Evolutionary conservation across 257 asterid species (phyloP).

Genomic region (Avicennia marina): DNA sequence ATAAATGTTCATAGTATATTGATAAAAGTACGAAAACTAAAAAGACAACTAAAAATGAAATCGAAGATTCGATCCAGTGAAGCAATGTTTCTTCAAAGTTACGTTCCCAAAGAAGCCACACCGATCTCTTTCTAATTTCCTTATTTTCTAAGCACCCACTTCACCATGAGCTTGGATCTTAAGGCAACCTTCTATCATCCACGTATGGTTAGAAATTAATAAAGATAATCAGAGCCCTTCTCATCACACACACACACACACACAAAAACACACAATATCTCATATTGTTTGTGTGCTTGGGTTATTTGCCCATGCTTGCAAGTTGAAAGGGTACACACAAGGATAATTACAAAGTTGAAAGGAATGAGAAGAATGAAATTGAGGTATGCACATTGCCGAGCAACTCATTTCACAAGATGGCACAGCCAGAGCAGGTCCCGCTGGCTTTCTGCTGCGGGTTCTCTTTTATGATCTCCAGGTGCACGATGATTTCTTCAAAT

Average conservation of each 20-base stretch:
- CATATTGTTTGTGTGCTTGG: neutral
- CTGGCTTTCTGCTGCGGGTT: constrained; percentile 23
- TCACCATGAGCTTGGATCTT: neutral
- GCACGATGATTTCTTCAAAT: constrained; percentile 47
- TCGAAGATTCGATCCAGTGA: too few species aligned
- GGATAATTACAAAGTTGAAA: too few species aligned
- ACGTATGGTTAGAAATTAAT: neutral
- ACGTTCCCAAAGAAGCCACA: too few species aligned
- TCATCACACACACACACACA: too few species aligned
- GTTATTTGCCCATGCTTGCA: neutral
- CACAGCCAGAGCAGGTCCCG: constrained; percentile 36
- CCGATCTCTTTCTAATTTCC: neutral
- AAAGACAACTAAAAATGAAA: neutral
- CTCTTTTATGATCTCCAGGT: constrained; percentile 43
- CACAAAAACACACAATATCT: too few species aligned
- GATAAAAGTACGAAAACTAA: too few species aligned
- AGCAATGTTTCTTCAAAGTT: too few species aligned
- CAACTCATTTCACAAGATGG: constrained; percentile 24
- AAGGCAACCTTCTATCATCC: neutral
- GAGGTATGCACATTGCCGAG: neutral
- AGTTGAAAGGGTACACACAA: constrained; percentile 10
- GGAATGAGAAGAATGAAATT: neutral
- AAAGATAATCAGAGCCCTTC: neutral
- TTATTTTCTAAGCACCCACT: neutral
- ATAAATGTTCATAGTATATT: too few species aligned